Evolutionary conservation across 805 yeast genomes (phyloP).

Genomic region (Candida berthetii): DNA sequence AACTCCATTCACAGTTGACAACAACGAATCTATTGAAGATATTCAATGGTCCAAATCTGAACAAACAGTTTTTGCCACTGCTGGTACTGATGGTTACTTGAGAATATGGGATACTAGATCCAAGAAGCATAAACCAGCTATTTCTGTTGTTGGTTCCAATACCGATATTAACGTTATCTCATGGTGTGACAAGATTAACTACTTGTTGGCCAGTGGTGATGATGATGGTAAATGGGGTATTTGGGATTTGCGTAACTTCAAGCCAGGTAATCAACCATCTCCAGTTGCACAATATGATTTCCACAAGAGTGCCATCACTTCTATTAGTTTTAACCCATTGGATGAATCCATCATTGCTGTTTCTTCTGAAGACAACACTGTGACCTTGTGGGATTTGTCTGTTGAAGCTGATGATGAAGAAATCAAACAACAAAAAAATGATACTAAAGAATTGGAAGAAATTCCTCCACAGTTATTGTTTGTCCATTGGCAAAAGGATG

Average conservation of each 20-base stretch:
- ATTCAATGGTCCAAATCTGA: conserved; percentile 95
- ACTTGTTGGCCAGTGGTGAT: conserved; percentile 90
- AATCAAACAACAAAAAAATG: conserved; percentile 76
- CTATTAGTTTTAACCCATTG: conserved; percentile 89
- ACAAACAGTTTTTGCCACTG: conserved; percentile 90
- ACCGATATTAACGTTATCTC: conserved; percentile 92
- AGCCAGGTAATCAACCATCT: conserved; percentile 41
- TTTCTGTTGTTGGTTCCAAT: conserved; percentile 72
- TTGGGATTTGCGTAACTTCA: conserved; percentile 91
- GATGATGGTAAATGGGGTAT: conserved; percentile 98
- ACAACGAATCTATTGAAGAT: conserved; percentile 84
- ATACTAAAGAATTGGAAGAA: conserved; percentile 72
- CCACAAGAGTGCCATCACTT: conserved; percentile 90
- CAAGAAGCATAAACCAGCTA: conserved; percentile 85
- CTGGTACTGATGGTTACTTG: conserved; percentile 85
- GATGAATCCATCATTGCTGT: conserved; percentile 96
- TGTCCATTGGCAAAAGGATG: conserved; percentile 98
- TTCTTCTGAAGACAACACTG: conserved; percentile 94
- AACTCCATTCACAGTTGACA: conserved; percentile 58
- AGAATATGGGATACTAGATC: conserved; percentile 97
- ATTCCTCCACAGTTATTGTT: conserved; percentile 94
- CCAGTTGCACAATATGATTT: conserved; percentile 95
- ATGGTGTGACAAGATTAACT: conserved; percentile 86
- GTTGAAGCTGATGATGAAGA: conserved; percentile 99
- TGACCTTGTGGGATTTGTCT: conserved; percentile 95